Conservation (phyloP, 225 moss, liverwort and hornwort species). For the Anthoceros angustus region DNA sequence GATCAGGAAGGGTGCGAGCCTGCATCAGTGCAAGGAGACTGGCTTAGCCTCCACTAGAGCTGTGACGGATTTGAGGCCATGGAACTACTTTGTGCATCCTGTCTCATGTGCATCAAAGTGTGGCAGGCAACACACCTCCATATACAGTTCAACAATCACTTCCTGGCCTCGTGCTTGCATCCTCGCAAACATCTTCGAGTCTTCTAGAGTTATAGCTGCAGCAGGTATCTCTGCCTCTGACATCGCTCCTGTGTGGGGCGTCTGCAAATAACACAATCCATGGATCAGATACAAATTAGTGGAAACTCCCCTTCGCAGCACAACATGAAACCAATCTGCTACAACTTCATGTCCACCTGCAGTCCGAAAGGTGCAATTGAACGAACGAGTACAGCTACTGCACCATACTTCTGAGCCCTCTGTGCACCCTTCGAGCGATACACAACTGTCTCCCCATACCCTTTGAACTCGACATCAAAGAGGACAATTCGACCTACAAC, state of each 20-base stretch:
- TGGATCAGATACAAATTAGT: background rate
- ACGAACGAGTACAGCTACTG: constrained; percentile 60
- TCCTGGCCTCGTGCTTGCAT: constrained; percentile 57
- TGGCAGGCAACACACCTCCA: constrained; percentile 26
- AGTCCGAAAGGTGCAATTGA: constrained; percentile 55
- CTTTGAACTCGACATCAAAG: constrained; percentile 49
- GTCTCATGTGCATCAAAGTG: background rate
- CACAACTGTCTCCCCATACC: constrained; percentile 30
- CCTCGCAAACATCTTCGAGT: constrained; percentile 61
- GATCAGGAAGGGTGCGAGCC: constrained; percentile 48
- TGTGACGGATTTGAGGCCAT: too few relatives aligned
- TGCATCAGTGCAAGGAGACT: constrained; percentile 8
- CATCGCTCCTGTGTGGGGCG: constrained; percentile 54
- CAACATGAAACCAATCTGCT: too few relatives aligned
- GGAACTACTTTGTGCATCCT: too few relatives aligned
- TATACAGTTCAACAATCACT: constrained; percentile 60
- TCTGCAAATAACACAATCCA: constrained; percentile 14
- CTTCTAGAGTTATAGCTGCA: constrained; percentile 59
- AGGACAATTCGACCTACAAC: constrained; percentile 43
- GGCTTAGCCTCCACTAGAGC: too few relatives aligned
- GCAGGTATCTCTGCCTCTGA: constrained; percentile 39
- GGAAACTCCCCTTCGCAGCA: too few relatives aligned
- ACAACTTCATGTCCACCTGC: constrained; percentile 16
- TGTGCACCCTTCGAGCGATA: constrained; percentile 36
- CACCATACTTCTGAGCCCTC: constrained; percentile 48